phyloP scores from a whole-genome alignment of 2,329 filamentous ascomycete genomes.

The Penicillium sp. region DNA sequence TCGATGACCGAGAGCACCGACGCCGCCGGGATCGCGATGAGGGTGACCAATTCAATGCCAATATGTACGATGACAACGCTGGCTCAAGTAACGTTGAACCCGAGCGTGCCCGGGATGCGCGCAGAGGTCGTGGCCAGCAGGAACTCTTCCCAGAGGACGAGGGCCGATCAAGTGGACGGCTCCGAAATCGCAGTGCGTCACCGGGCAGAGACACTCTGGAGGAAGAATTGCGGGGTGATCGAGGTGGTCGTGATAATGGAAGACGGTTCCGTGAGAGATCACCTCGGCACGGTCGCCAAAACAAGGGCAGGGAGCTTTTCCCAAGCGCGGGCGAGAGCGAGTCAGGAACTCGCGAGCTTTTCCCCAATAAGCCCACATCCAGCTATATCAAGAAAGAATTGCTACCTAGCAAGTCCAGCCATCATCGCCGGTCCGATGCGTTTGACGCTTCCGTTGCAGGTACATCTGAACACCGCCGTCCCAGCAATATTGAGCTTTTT shows the following conservation, averaged over 20 bases:
- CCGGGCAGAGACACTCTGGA: conserved; percentile 55
- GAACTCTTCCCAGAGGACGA: conserved; percentile 44
- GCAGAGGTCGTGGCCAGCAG: conserved; percentile 30
- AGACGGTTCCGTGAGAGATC: conserved; percentile 47
- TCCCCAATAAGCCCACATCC: conserved; percentile 43
- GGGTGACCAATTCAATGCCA: conserved; percentile 65
- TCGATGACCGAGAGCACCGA: conserved; percentile 59
- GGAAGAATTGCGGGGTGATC: conserved; percentile 37
- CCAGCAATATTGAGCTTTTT: conserved; percentile 41
- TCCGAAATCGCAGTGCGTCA: conserved; percentile 61
- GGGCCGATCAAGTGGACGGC: conserved; percentile 43
- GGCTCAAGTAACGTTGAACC: conserved; percentile 28
- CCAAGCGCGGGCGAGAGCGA: conserved; percentile 37
- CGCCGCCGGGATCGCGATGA: conserved; percentile 49
- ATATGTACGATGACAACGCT: conserved; percentile 74
- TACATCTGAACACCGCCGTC: conserved; percentile 29
- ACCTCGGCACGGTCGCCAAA: conserved; percentile 36
- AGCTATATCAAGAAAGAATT: conserved; percentile 57
- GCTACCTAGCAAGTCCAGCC: conserved; percentile 53
- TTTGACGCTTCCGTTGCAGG: conserved; percentile 47
- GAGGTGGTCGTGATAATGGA: conserved; percentile 37
- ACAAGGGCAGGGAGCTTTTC: conserved; percentile 60
- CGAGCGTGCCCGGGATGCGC: conserved; percentile 30
- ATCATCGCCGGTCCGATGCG: conserved; percentile 51
- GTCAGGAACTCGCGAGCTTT: conserved; percentile 48